These are phyloP conservation scores for Cystobasidium tubakii DNA, from an alignment of 768 basidiomycete species.

Conservation along the genomic window DNA sequence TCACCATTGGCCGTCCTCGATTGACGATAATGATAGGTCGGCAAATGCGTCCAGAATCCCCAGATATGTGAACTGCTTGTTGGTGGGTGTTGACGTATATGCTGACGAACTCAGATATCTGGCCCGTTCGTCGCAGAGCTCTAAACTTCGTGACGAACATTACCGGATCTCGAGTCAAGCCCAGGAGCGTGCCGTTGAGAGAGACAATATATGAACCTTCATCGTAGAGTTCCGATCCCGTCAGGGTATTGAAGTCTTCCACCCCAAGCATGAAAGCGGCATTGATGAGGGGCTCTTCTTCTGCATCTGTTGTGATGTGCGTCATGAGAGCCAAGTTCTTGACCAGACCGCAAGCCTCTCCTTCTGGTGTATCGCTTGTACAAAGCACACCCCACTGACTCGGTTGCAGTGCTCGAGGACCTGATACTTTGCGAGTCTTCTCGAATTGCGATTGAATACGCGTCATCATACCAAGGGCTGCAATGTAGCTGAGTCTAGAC, in stretches of 20 bases:
- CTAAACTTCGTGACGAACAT: conserved; percentile 87
- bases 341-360: conserved; percentile 95
- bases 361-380: conserved; percentile 97
- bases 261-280: conserved; percentile 93
- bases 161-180: conserved; percentile 75
- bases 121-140: conserved; percentile 80
- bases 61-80: conserved; percentile 85
- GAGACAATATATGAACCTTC: conserved; percentile 87
- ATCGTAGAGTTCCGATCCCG: conserved; percentile 94
- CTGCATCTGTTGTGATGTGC: conserved; percentile 97
- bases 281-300: conserved; percentile 84
- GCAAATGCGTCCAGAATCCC: conserved; percentile 95
- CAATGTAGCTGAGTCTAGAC: conserved; percentile 88
- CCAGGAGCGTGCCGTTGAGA: conserved; percentile 92
- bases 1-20: conserved; percentile 67
- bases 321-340: conserved; percentile 99
- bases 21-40: conserved; percentile 96
- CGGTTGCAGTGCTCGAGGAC: conserved; percentile 91
- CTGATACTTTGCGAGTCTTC: conserved; percentile 97
- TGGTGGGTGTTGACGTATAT: conserved; percentile 96
- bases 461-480: conserved; percentile 99
- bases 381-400: conserved; percentile 99
- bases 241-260: conserved; percentile 87
- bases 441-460: conserved; percentile 98
- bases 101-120: conserved; percentile 91